phyloP scores from a whole-genome alignment of 139 green algal species.

The Helicosporidium sp. region DNA sequence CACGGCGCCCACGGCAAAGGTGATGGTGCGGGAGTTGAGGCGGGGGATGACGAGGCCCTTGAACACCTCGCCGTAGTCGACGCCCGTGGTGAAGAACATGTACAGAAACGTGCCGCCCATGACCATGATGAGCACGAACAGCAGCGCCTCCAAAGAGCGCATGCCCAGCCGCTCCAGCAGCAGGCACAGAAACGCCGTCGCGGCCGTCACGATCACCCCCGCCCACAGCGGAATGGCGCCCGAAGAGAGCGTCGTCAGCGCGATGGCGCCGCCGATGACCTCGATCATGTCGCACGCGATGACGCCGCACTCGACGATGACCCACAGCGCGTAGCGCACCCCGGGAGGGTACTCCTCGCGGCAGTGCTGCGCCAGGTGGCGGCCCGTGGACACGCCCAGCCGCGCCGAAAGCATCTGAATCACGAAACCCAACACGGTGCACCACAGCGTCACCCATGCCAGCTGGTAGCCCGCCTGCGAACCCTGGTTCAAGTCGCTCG shows the following conservation, averaged over 20 bases:
- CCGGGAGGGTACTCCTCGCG: not conserved
- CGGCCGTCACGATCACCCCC: slow-evolving; percentile 27
- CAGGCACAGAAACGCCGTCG: slow-evolving; percentile 36
- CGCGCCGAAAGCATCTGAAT: slow-evolving; percentile 62
- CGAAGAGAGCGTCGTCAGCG: not conserved
- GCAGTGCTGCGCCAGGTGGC: slow-evolving; percentile 65
- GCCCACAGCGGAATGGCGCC: slow-evolving; percentile 1
- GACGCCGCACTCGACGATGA: not conserved
- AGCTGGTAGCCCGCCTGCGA: not conserved
- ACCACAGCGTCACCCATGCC: not conserved
- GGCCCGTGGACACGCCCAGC: slow-evolving; percentile 59
- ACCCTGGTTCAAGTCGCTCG: not conserved
- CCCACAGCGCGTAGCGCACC: not conserved
- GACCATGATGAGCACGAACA: slow-evolving; percentile 36
- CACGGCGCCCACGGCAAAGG: slow-evolving; percentile 34
- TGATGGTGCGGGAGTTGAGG: not conserved
- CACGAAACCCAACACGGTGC: not conserved
- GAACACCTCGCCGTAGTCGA: slow-evolving; percentile 6
- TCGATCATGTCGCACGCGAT: slow-evolving; percentile 1
- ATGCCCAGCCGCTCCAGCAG: slow-evolving; percentile 39
- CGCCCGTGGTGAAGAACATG: slow-evolving; percentile 13
- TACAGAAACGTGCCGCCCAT: slow-evolving; percentile 44
- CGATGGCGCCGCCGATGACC: not conserved
- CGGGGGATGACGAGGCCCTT: not conserved
- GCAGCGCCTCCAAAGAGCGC: slow-evolving; percentile 52